Conservation (phyloP, 805 yeast genomes). For the Saturnispora sanitii region DNA sequence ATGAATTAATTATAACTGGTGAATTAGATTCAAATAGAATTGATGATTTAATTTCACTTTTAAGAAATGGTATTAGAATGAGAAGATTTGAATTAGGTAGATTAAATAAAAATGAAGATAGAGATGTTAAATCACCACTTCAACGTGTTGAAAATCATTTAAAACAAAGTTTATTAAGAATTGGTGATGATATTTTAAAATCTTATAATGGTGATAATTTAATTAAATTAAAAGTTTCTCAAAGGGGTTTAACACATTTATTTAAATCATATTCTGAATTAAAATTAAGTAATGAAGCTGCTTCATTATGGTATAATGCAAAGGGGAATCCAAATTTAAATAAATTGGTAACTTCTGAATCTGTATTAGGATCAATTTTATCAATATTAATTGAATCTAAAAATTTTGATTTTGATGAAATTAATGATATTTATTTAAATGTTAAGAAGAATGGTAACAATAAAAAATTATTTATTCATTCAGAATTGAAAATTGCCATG, state of each 20-base stretch:
- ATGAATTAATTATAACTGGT: conserved; percentile 36
- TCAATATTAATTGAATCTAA: conserved; percentile 57
- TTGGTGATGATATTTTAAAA: conserved; percentile 36
- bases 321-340: conserved; percentile 33
- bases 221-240: conserved; percentile 31
- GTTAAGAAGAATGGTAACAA: conserved; percentile 24
- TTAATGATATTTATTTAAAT: conserved; percentile 41
- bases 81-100: conserved; percentile 43
- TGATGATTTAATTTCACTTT: conserved; percentile 36
- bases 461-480: conserved; percentile 22
- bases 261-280: conserved; percentile 51
- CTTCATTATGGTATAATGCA: conserved; percentile 57
- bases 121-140: conserved; percentile 41
- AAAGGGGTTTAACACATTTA: conserved; percentile 46
- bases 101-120: conserved; percentile 47
- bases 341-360: conserved; percentile 44
- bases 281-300: conserved; percentile 49
- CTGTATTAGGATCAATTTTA: conserved; percentile 57
- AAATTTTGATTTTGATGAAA: conserved; percentile 48
- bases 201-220: not conserved
- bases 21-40: conserved; percentile 37
- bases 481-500: conserved; percentile 55
- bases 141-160: conserved; percentile 37
- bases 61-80: conserved; percentile 47
- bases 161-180: conserved; percentile 34